These are phyloP conservation scores for Trametes villosa DNA, from an alignment of 768 basidiomycete genomes.

Conservation along the genomic window DNA sequence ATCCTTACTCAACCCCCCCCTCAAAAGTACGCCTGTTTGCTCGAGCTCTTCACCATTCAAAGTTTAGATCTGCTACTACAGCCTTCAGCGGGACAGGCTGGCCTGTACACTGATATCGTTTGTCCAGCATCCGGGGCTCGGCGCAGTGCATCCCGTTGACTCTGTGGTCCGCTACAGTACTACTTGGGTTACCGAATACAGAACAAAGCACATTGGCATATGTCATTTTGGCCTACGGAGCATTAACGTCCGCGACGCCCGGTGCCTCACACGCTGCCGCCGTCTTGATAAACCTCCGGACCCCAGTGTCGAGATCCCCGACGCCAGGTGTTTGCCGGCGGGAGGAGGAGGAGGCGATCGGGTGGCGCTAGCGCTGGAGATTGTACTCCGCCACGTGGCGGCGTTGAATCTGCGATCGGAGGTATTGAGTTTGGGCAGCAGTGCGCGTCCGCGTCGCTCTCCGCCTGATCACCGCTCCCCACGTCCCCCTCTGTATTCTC, in stretches of 20 bases:
- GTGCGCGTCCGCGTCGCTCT: not conserved
- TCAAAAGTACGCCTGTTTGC: too few species aligned
- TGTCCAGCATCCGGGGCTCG: too few species aligned
- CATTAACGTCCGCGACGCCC: not conserved
- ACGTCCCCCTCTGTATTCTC: constrained; percentile 19
- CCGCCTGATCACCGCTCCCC: not conserved
- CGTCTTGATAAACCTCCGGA: not conserved
- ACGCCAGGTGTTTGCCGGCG: not conserved
- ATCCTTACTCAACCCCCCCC: too few species aligned
- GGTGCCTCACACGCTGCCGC: not conserved
- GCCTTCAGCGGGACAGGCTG: too few species aligned
- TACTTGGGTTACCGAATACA: not conserved
- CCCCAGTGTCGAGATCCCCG: too few species aligned
- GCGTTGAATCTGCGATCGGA: constrained; percentile 10
- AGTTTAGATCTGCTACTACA: too few species aligned
- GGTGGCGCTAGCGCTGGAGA: constrained; percentile 8
- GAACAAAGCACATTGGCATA: not conserved
- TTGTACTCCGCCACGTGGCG: constrained; percentile 19
- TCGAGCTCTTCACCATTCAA: too few species aligned
- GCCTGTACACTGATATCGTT: too few species aligned
- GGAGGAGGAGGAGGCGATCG: too few species aligned
- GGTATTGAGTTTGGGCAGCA: not conserved
- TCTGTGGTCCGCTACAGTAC: too few species aligned
- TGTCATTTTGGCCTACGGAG: not conserved
- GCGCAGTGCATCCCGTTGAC: too few species aligned